Evolutionary conservation across 2,329 filamentous ascomycete genomes (phyloP), one percentile per base, ranked within the genome.

Genomic region (Didymella arachidicola): DNA sequence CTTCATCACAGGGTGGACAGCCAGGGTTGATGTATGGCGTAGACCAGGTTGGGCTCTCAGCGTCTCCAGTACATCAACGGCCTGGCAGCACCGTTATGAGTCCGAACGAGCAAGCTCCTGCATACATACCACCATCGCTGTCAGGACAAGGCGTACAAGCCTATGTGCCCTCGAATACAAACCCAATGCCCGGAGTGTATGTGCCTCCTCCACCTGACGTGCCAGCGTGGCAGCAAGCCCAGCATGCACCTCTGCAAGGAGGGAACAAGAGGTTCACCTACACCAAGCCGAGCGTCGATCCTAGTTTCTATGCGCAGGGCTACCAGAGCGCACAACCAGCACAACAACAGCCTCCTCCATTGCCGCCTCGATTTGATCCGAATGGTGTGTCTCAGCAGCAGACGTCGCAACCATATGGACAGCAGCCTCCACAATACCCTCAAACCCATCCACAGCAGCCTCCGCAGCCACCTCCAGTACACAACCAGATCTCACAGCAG

Each of bases 161-260:
- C n/a, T 77, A 75, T 38, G 65, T 73, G 59, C 68, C 73, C 4
- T 65, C 63, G 16, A 75, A 77, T 18, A 70, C 72, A 6, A 76
- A 76, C 30, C 73, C 70, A n/a, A 65, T 72, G 60, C 70, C 74
- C 5, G 73, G 74, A 19, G 70, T 73, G 8, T 76, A 77, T 50
- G 65, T 72, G 2, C 73, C 75, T 62, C 74, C 75, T 6, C 72
- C 75, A 10, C 74, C 75, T 30, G 73, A 74, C 60, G 62, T 74
- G 34, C 71, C 74, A 27, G 72, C 72, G 36, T 77, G 74, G 76
- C 70, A 75, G 42, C 75, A 77, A 43, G 66, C 69, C n/a, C 69
- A 73, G 36, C 72, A 76, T 62, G 71, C 72, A 11, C 70, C 73
- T 10, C 57, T 71, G n/a, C 73, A 75, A 38, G 64, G 68, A 14